A percentile compares a stretch with the other conserved stretches of the same genome.
Conservation (phyloP, 2,329 filamentous ascomycete genomes). For the Talaromyces piceae region DNA sequence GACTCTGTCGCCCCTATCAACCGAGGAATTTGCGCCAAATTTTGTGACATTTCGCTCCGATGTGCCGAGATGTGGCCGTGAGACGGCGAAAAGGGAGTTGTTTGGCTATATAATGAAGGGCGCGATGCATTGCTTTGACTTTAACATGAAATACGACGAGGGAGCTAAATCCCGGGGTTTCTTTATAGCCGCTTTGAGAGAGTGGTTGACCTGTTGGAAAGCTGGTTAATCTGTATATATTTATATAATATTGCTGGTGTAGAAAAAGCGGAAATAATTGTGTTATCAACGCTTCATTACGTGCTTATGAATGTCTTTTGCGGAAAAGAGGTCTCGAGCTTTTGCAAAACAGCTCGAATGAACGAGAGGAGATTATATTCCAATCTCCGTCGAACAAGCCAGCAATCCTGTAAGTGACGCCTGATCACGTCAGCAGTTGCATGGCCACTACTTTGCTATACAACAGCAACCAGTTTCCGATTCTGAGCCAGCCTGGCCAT, state of each 20-base stretch:
- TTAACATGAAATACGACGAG: constrained; percentile 26
- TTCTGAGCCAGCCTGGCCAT: constrained; percentile 18
- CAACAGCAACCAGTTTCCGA: constrained; percentile 10
- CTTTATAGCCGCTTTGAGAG: constrained; percentile 30
- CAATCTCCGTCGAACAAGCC: too few relatives aligned
- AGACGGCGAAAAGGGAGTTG: constrained; percentile 29
- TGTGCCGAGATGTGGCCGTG: constrained; percentile 38
- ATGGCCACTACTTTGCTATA: constrained; percentile 10
- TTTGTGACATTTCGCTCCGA: constrained; percentile 29
- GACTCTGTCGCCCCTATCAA: constrained; percentile 38
- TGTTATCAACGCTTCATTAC: not conserved
- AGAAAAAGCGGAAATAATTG: not conserved
- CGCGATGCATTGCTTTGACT: constrained; percentile 46
- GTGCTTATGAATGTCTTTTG: too few relatives aligned
- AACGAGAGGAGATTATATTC: too few relatives aligned
- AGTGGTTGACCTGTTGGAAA: constrained; percentile 42
- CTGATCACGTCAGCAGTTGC: not conserved
- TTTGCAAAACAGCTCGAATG: too few relatives aligned
- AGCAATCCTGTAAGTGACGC: not conserved
- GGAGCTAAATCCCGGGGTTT: constrained; percentile 34
- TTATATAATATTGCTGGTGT: not conserved
- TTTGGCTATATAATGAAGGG: constrained; percentile 43
- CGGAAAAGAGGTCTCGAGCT: too few relatives aligned
- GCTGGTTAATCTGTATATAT: constrained; percentile 1
- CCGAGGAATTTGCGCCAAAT: constrained; percentile 34